Evolutionary conservation across 108 stramenopile genomes (phyloP).

Genomic region (Skeletonema costatum): DNA sequence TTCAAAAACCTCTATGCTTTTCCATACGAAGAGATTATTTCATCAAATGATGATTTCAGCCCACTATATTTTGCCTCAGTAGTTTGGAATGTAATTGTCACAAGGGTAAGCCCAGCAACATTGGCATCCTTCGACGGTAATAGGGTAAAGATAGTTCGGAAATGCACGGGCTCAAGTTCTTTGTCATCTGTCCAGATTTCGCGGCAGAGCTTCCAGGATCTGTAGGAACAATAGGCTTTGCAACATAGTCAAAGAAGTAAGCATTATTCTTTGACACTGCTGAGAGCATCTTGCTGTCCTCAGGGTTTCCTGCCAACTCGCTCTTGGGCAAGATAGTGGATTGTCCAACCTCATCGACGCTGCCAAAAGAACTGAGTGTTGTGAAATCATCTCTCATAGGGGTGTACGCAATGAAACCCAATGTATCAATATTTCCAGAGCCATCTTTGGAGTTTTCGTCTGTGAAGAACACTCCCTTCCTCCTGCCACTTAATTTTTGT

Average conservation of each 20-base stretch:
- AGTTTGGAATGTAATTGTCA: conserved; percentile 75
- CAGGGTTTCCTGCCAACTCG: conserved; percentile 50
- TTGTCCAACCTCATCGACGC: conserved; percentile 75
- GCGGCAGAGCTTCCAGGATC: conserved; percentile 3
- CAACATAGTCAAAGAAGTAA: conserved; percentile 73
- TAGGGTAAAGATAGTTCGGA: conserved; percentile 75
- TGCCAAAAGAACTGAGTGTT: conserved; percentile 68
- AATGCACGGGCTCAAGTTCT: conserved; percentile 56
- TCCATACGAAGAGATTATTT: conserved; percentile 68
- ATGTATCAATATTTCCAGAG: conserved; percentile 39
- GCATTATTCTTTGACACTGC: conserved; percentile 67
- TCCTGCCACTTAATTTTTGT: conserved; percentile 70
- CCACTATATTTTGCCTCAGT: conserved; percentile 60
- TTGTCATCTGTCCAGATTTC: conserved; percentile 8
- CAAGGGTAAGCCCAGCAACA: conserved; percentile 70
- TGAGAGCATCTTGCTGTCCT: conserved; percentile 62
- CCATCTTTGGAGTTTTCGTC: conserved; percentile 34
- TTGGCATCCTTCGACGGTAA: conserved; percentile 42
- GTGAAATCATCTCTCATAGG: conserved; percentile 86
- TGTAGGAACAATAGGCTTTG: conserved; percentile 27
- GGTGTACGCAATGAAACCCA: conserved; percentile 79
- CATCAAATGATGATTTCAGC: conserved; percentile 61
- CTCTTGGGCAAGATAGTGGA: conserved; percentile 84
- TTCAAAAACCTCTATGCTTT: conserved; percentile 11
- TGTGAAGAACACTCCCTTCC: conserved; percentile 63